phyloP scores from a whole-genome alignment of 139 green algal species.

The Asterochloris sp. region DNA sequence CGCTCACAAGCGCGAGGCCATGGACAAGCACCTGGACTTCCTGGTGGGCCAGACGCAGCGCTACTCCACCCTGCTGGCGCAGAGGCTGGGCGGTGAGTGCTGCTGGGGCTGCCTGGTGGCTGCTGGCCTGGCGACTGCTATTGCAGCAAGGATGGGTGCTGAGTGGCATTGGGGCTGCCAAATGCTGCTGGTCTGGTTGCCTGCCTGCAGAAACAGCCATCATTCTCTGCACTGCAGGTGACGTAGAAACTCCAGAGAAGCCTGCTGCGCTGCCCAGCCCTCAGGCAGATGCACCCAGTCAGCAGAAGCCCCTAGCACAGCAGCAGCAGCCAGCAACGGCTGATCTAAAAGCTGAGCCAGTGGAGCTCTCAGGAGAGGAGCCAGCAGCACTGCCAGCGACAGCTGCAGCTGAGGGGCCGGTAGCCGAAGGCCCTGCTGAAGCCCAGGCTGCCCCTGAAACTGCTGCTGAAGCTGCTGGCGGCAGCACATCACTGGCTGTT shows the following conservation, averaged over 20 bases:
- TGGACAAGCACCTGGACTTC: conserved; percentile 88
- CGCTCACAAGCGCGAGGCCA: conserved; percentile 59
- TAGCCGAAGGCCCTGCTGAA: not conserved
- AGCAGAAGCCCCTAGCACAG: too few relatives aligned
- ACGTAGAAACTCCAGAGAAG: too few relatives aligned
- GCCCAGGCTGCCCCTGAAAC: too few relatives aligned
- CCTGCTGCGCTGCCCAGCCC: too few relatives aligned
- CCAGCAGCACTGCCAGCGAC: not conserved
- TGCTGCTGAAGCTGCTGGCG: not conserved
- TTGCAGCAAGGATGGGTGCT: too few relatives aligned
- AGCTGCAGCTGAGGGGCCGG: not conserved
- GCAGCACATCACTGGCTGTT: not conserved
- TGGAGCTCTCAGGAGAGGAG: not conserved
- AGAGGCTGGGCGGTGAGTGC: conserved; percentile 48
- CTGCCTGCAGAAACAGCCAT: too few relatives aligned
- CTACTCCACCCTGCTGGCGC: conserved; percentile 82
- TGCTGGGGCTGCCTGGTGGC: not conserved
- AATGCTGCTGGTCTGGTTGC: too few relatives aligned
- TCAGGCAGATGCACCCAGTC: not conserved
- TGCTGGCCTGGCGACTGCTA: too few relatives aligned
- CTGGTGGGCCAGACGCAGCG: conserved; percentile 94
- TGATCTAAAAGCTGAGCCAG: not conserved
- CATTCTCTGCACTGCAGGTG: too few relatives aligned
- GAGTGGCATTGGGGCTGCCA: too few relatives aligned
- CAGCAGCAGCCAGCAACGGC: not conserved